Evolutionary conservation across 2,329 filamentous ascomycete genomes (phyloP), one percentile per base, ranked within the genome.

Genomic region (Aspergillus sp.): DNA sequence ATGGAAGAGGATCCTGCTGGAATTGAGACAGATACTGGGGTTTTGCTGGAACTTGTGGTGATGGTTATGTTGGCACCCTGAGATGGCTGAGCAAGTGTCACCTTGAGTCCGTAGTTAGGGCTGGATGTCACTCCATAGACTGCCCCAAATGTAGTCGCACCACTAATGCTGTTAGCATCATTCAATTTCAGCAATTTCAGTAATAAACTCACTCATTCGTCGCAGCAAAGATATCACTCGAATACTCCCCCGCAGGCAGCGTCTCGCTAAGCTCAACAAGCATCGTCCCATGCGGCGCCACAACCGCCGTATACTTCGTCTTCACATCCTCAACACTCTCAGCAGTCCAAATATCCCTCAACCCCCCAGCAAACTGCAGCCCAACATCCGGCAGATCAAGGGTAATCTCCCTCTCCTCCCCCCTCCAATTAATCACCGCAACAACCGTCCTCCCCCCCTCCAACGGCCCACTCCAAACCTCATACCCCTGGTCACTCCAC

Each of bases 391-490:
- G 66, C 4, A 83, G 61, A 57, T 80, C 72, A 4, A 83, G 60
- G 1, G 74, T 68, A 12, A 82, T 70, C 0, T 72, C 70, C 56
- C 80, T 74, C 0, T 74, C 71, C 48, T 75, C 72, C 39, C 79
- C 78, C 39, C 68, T 71, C 82, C 81, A 83, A 64, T 83, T 84
- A 6, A 80, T 75, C 12, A 83, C 58, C 0, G 77, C 81, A 1
- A 79, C 70, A 0, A 82, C 80, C 4, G 69, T 74, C 3, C 79
- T 70, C 0, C 68, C 71, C 1, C 70, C 76, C 0, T 79, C 80
- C 1, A 84, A 71, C 7, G 77, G 72, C 0, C 81, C 81, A 24
- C 76, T 75, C 80, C 80, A 83, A 1, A 83, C 67, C 54, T 84
- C 82, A 69, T 79, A 83, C 42, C 77, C 75, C 27, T 79, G 77